Conservation (phyloP, 306 rosid genomes). For the Quercus berberidifolia region DNA sequence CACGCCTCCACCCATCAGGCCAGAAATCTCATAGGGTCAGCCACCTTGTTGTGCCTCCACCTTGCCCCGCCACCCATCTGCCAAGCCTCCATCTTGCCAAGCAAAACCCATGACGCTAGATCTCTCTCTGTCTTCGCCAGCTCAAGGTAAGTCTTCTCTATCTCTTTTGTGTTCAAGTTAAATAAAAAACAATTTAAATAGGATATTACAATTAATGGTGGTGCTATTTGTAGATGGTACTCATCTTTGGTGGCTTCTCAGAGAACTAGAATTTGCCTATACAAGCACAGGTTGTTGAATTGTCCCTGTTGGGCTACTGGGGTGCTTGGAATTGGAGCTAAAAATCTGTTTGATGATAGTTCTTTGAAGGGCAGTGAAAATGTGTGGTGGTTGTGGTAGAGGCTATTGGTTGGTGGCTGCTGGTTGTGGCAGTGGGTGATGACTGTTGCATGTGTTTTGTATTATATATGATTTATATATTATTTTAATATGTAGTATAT, state of each 20-base stretch:
- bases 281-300: conserved; percentile 34
- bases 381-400: conserved; percentile 36
- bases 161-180: neutral
- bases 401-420: neutral
- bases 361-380: conserved; percentile 35
- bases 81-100: too few species aligned
- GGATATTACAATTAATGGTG: neutral
- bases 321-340: conserved; percentile 38
- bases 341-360: conserved; percentile 37
- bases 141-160: conserved; percentile 39
- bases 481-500: too few species aligned
- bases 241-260: conserved; percentile 26
- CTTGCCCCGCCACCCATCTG: too few species aligned
- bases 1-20: too few species aligned
- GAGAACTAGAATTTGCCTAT: conserved; percentile 29
- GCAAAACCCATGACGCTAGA: too few species aligned
- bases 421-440: too few species aligned
- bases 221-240: conserved; percentile 35
- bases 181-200: neutral
- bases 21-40: too few species aligned
- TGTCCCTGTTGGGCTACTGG: conserved; percentile 34
- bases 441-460: too few species aligned
- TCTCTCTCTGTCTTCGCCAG: conserved; percentile 14
- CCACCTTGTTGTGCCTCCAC: too few species aligned
- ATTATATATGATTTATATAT: too few species aligned